These are phyloP conservation scores for Artemisia tridentata DNA, from an alignment of 129 eudicot genomes.

Conservation along the genomic window DNA sequence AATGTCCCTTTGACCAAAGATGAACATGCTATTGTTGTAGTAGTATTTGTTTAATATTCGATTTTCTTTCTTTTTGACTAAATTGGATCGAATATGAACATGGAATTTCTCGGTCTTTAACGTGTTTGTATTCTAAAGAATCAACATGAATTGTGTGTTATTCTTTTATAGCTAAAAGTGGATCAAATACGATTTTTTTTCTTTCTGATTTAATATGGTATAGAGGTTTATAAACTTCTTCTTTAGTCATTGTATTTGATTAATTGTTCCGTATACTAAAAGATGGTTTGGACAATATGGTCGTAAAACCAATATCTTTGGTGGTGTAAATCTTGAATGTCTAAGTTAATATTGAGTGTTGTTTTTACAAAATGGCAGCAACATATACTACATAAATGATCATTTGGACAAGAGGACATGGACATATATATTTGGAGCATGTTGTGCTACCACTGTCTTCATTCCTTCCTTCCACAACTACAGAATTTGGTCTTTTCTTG, in stretches of 20 bases:
- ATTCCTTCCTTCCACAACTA: slow-evolving; percentile 98
- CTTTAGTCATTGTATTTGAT: too few species aligned
- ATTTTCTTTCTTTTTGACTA: background rate
- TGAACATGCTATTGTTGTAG: background rate
- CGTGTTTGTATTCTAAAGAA: background rate
- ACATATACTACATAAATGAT: slow-evolving; percentile 92
- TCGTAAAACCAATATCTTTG: background rate
- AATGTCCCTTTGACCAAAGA: background rate
- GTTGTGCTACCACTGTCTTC: slow-evolving; percentile 97
- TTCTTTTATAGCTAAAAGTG: background rate
- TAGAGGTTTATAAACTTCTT: too few species aligned
- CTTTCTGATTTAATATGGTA: too few species aligned
- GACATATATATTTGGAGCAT: slow-evolving; percentile 99
- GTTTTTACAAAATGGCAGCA: slow-evolving; percentile 39
- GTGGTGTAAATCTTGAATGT: background rate
- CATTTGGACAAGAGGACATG: slow-evolving; percentile 97
- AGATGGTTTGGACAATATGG: too few species aligned
- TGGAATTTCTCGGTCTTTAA: background rate
- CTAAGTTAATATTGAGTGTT: background rate
- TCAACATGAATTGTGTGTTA: too few species aligned
- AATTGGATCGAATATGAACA: slow-evolving; percentile 1
- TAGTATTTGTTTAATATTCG: background rate
- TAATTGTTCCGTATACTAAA: too few species aligned
- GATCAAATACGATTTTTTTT: background rate
- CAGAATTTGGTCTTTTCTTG: slow-evolving; percentile 92